Conservation (phyloP, 163 green algal species). For the Scenedesmus sp. region DNA sequence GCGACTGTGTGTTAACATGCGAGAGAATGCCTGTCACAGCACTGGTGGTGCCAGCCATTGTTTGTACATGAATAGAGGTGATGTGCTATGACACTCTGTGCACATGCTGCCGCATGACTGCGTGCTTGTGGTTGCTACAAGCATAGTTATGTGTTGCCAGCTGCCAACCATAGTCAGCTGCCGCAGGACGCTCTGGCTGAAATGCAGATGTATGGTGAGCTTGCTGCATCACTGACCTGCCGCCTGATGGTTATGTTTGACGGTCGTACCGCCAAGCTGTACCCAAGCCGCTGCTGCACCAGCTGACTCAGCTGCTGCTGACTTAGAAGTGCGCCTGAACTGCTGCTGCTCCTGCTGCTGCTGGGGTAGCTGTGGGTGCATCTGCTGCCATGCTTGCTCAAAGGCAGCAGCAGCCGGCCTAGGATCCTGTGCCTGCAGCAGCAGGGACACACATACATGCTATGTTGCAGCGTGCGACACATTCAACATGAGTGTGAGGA, state of each 20-base stretch:
- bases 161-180: too few relatives aligned
- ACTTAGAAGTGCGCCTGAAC: not conserved
- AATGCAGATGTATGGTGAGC: not conserved
- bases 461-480: too few relatives aligned
- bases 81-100: too few relatives aligned
- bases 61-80: too few relatives aligned
- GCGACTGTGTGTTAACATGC: not conserved
- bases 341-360: not conserved
- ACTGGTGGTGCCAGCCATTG: too few relatives aligned
- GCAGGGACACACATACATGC: too few relatives aligned
- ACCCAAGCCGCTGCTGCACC: conserved; percentile 62
- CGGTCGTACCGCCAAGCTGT: conserved; percentile 58
- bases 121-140: too few relatives aligned
- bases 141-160: too few relatives aligned
- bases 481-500: too few relatives aligned
- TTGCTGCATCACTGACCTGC: conserved; percentile 57
- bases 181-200: too few relatives aligned
- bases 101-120: too few relatives aligned
- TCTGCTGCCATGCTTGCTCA: not conserved
- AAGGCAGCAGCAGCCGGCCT: not conserved
- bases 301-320: conserved; percentile 34
- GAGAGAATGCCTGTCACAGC: too few relatives aligned
- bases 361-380: conserved; percentile 17
- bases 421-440: not conserved
- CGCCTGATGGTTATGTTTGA: conserved; percentile 64